Conservation (phyloP, 2,329 filamentous ascomycete genomes). For the Xylariaceae sp. region DNA sequence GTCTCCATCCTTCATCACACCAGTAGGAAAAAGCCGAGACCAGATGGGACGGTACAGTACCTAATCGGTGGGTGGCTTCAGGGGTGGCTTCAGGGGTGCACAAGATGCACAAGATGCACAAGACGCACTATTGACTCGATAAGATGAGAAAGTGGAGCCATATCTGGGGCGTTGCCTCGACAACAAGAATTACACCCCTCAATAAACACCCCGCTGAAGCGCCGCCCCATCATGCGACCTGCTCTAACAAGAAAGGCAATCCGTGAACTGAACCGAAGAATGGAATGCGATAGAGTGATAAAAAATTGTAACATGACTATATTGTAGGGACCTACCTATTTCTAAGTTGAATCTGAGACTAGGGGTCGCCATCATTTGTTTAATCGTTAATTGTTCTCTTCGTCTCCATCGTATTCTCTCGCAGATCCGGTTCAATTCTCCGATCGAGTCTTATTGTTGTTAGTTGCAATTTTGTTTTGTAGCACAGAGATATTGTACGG, state of each 20-base stretch:
- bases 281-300: background rate
- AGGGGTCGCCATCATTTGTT: background rate
- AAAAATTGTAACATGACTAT: no score
- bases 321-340: no score
- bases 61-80: no score
- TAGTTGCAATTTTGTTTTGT: background rate
- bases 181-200: conserved; percentile 18
- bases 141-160: background rate
- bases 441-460: background rate
- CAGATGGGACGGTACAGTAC: no score
- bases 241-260: conserved; percentile 22
- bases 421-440: conserved; percentile 19
- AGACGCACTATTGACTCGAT: background rate
- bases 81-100: no score
- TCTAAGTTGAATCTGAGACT: background rate
- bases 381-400: background rate
- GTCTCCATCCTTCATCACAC: no score
- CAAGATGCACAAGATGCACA: no score
- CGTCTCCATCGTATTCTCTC: background rate
- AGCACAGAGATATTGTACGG: no score
- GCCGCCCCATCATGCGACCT: conserved; percentile 11
- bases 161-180: conserved; percentile 17
- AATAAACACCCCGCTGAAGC: conserved; percentile 19
- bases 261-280: background rate
- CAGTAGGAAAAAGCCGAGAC: no score